These are phyloP conservation scores for Borealophlyctis nickersoniae DNA, from an alignment of 192 early-diverging fungal species.

Conservation along the genomic window DNA sequence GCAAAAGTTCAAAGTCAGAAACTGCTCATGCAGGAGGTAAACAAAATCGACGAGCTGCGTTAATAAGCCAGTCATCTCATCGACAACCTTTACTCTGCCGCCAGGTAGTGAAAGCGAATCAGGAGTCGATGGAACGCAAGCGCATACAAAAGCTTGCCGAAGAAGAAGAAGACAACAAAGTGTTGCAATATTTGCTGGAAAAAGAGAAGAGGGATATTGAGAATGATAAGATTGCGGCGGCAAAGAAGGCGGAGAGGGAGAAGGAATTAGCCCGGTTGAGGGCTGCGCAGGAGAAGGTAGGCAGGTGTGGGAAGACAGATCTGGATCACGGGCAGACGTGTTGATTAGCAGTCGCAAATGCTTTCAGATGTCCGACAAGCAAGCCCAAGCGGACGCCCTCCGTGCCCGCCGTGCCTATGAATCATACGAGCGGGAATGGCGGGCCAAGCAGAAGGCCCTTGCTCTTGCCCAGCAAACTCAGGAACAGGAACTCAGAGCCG, in stretches of 20 bases:
- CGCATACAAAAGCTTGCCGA: conserved; percentile 39
- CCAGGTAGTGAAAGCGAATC: conserved; percentile 53
- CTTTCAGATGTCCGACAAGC: conserved; percentile 52
- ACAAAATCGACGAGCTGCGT: background rate
- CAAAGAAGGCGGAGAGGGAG: conserved; percentile 55
- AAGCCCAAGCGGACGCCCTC: conserved; percentile 55
- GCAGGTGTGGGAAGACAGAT: background rate
- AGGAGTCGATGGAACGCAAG: conserved; percentile 46
- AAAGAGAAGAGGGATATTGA: conserved; percentile 56
- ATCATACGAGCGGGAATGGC: conserved; percentile 59
- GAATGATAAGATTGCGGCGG: conserved; percentile 40
- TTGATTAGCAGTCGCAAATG: background rate
- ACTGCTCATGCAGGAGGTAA: conserved; percentile 44
- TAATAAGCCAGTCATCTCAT: background rate
- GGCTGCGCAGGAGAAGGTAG: conserved; percentile 55
- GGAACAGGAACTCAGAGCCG: conserved; percentile 41
- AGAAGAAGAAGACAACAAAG: conserved; percentile 55
- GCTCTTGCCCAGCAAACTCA: conserved; percentile 32
- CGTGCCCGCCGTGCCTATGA: conserved; percentile 53
- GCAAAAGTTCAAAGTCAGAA: conserved; percentile 42
- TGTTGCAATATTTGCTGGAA: conserved; percentile 55
- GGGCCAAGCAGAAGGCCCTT: conserved; percentile 49
- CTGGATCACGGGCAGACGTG: background rate
- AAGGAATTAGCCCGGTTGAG: conserved; percentile 48
- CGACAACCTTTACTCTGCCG: conserved; percentile 5